Evolutionary conservation across 2,329 filamentous ascomycete genomes (phyloP), one percentile per base, ranked within the genome.

Genomic region (Fusarium sp.): DNA sequence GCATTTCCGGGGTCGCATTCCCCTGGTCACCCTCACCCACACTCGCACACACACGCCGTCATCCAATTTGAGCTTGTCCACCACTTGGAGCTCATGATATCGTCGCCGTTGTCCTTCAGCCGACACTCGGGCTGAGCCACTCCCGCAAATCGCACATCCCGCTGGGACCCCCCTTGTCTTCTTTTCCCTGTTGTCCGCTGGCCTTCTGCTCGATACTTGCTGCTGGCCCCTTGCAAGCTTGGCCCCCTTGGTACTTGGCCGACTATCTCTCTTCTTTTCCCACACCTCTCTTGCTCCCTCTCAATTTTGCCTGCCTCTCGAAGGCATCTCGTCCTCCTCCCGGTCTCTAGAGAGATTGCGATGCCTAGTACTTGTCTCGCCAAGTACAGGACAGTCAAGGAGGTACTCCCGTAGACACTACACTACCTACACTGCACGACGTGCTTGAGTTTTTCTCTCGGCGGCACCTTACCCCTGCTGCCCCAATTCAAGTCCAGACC

Each of bases 81-180:
- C 73, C 73, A 75, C 65, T 75, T 48, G 66, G 39, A 75, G 62
- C 65, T 64, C 72, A 67, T 73, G 69, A 75, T 70, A 75, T 70
- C 52, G 60, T 72, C 43, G 35, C 59, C 43, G 22, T 64, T 58
- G 59, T 45, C 54, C 33, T 64, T 65, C 48, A 65, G 59, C 64
- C 41, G 56, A 54, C 52, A 39, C 39, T 75, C 56, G 64, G 70
- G 68, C 62, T 76, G 73, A 76, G 73, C 73, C 73, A 76, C 73
- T 76, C 73, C 73, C 73, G 73, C 67, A 76, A 69, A 74, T 72
- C 73, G 73, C 59, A 76, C 73, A 76, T 73, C 64, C 69, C 50
- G 61, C 73, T 59, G 33, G 69, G 64, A 60, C 18, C 64, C 41
- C 73, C 73, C 72, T 75, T 69, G 71, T 63, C 37, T 72, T 43